Evolutionary conservation across 116 monocot genomes (phyloP).

Genomic region (Trichopus zeylanicus): DNA sequence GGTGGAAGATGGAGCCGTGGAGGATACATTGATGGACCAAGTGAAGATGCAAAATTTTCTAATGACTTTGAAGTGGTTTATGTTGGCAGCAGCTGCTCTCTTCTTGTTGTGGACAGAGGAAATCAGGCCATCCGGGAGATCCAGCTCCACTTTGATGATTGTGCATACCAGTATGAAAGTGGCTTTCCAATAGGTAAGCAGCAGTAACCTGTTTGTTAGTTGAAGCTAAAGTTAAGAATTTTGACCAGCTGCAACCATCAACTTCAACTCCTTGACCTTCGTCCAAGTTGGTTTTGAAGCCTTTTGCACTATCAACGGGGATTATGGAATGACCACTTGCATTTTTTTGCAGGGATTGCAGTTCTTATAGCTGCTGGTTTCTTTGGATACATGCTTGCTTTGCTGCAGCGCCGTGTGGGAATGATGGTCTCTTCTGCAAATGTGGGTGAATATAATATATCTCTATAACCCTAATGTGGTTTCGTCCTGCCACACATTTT

Average conservation of each 20-base stretch:
- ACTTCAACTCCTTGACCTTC: too few species aligned
- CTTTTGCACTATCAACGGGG: too few species aligned
- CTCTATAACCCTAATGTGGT: too few species aligned
- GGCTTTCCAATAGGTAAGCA: conserved; percentile 67
- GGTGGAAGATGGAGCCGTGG: conserved; percentile 85
- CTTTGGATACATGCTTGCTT: conserved; percentile 98
- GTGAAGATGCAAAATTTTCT: conserved; percentile 92
- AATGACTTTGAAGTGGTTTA: conserved; percentile 90
- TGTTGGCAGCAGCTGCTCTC: conserved; percentile 87
- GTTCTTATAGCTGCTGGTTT: conserved; percentile 91
- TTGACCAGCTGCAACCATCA: too few species aligned
- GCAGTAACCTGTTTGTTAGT: background rate
- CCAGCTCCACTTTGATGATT: conserved; percentile 88
- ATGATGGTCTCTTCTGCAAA: conserved; percentile 56
- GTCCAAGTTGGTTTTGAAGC: too few species aligned
- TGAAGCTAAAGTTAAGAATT: too few species aligned
- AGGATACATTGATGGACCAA: conserved; percentile 76
- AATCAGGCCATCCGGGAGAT: conserved; percentile 94
- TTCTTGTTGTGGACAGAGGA: conserved; percentile 82
- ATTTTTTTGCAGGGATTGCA: conserved; percentile 53
- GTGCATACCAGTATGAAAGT: conserved; percentile 76
- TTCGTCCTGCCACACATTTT: background rate
- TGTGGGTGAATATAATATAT: too few species aligned
- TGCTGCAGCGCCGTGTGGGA: conserved; percentile 79
- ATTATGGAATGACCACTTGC: background rate